Evolutionary conservation across 768 basidiomycete genomes (phyloP).

Genomic region (Scleroderma citrinum): DNA sequence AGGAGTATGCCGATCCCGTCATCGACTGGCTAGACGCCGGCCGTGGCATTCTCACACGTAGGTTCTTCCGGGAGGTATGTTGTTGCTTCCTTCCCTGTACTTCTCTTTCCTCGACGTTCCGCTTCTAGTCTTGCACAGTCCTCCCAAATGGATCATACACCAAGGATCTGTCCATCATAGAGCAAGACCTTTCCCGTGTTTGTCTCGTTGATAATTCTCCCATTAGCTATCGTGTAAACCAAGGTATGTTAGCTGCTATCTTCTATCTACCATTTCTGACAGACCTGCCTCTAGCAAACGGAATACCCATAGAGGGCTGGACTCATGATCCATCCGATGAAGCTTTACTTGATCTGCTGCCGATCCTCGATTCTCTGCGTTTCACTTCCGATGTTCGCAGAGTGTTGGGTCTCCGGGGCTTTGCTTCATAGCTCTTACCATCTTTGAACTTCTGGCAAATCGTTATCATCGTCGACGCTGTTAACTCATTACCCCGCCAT

Average conservation of each 20-base stretch:
- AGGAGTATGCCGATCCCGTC: constrained; percentile 98
- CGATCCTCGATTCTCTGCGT: constrained; percentile 90
- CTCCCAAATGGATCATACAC: constrained; percentile 91
- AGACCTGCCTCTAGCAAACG: constrained; percentile 62
- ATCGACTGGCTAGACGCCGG: constrained; percentile 99
- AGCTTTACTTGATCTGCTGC: constrained; percentile 90
- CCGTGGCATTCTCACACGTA: constrained; percentile 80
- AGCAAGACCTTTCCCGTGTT: constrained; percentile 85
- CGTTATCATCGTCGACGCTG: neutral
- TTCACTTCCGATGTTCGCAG: constrained; percentile 95
- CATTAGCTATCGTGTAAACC: constrained; percentile 84
- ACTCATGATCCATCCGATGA: constrained; percentile 96
- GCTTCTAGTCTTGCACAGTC: constrained; percentile 78
- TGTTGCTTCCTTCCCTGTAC: neutral
- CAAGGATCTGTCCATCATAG: constrained; percentile 86
- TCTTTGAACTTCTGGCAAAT: neutral
- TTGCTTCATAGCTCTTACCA: constrained; percentile 30
- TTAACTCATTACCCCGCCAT: neutral
- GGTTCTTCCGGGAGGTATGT: constrained; percentile 88
- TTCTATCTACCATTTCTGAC: constrained; percentile 4
- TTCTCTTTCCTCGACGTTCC: constrained; percentile 3
- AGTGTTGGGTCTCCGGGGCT: constrained; percentile 72
- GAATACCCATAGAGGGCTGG: constrained; percentile 99
- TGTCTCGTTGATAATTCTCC: constrained; percentile 97
- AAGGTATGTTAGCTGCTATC: constrained; percentile 47